phyloP scores from a whole-genome alignment of 768 basidiomycete genomes.

The Psilocybe cyanescens region DNA sequence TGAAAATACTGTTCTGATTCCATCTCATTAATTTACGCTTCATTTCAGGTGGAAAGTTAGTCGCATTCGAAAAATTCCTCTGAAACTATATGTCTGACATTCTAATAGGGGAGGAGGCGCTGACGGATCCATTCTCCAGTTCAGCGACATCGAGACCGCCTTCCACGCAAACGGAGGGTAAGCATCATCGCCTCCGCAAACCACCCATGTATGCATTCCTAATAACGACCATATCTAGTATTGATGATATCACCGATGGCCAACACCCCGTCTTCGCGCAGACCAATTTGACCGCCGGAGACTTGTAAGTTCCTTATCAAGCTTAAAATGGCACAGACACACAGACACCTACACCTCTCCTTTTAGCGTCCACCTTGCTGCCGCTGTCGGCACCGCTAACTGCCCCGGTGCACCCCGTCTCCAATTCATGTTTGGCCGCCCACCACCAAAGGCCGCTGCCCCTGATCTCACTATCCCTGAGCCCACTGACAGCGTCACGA shows the following conservation, averaged over 20 bases:
- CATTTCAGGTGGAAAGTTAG: conserved; percentile 1
- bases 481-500: conserved; percentile 26
- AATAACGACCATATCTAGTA: conserved; percentile 1
- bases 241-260: conserved; percentile 21
- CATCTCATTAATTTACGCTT: neutral
- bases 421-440: conserved; percentile 32
- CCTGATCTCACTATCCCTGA: conserved; percentile 26
- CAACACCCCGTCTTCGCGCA: conserved; percentile 20
- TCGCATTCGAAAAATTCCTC: too few species aligned
- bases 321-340: neutral
- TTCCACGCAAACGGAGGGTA: conserved; percentile 27
- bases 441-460: conserved; percentile 23
- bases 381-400: conserved; percentile 31
- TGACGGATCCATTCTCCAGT: conserved; percentile 30
- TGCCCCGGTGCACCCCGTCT: conserved; percentile 39
- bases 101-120: conserved; percentile 28
- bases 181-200: neutral
- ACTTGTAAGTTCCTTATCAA: conserved; percentile 12
- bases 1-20: neutral
- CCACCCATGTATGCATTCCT: neutral
- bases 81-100: too few species aligned
- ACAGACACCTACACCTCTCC: neutral
- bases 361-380: conserved; percentile 22
- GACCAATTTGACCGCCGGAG: conserved; percentile 20
- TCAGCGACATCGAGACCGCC: conserved; percentile 22